Base-by-base conservation (phyloP, 2,329 filamentous ascomycete genomes). In the Fusarium graminum region DNA sequence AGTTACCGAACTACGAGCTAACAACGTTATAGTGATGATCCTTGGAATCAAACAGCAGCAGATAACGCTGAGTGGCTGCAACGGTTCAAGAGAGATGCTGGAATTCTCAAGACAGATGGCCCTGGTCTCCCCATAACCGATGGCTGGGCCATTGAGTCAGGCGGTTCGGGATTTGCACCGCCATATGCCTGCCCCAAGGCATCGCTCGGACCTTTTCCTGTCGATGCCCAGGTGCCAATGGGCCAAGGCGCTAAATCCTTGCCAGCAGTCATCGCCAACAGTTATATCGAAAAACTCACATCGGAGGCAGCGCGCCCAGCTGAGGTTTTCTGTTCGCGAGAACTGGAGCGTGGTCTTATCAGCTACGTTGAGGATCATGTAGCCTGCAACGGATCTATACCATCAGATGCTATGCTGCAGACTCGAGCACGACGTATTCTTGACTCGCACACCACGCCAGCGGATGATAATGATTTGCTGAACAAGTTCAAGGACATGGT, bases 1-100 rank as follows among this genome's bases (percentile, higher is more conserved):
- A 8, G n/a, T 32, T 28, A 3, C 9, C 12, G 34, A 16, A 42
- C 22, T 8, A 32, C 30, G n/a, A 47, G 46, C 68, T 77, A 63
- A 74, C 65, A 57, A 25, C 36, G 6, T 8, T 25, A 4, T 17
- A 87, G 85, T 56, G 87, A 89, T 56, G 87, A 89, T 68, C 85
- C 85, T 4, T 88, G 86, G 84, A 89, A 89, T 72, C 84, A 87
- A 67, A 89, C 87, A 0, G 85, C 85, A 1, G 86, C 86, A 29
- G 87, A 89, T 70, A 89, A 89, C 65, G 81, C 80, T 1, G 86
- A 89, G 74, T 90, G 87, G 87, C 80, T 90, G 13, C 80, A 82
- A 55, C 82, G 86, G 42, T 89, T 90, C 78, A 89, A 90, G 74
- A 82, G 85, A 12, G 82, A 86, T 45, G 80, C 78, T 1, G 85